Evolutionary conservation across 306 rosid genomes (phyloP), one percentile per base, ranked within the genome.

Genomic region (Begonia peltatifolia): DNA sequence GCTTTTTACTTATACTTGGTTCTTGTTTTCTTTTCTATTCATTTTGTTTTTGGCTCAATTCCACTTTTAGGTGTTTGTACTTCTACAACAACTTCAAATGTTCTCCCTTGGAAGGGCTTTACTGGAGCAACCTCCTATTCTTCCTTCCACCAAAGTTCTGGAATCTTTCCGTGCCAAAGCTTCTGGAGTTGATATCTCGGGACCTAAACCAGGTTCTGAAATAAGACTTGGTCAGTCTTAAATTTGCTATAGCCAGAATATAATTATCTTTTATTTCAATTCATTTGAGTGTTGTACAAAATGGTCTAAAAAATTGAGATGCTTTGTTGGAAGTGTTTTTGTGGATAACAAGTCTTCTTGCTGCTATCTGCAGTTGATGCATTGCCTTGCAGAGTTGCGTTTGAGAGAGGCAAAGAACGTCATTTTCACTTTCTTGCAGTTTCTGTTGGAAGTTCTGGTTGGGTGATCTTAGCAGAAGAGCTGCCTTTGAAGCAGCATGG

Each of bases 391-490:
- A 79, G 92, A 75, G 83, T 90, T 67, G 83, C 95, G 11, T 90
- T 90, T 44, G 95, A 83, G 82, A 78, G 84, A 68, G 95, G 97
- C 48, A 90, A 74, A 68, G 95, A 85, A 47, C 80, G 80, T 14
- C 84, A 78, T 53, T 71, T 90, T 63, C 71, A 23, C 74, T 78
- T 90, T 58, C 70, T 80, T 65, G 85, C 95, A 52, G 48, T 77
- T 62, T 76, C 94, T 44, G 57, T 47, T 50, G 94, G 95, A 73
- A 65, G 71, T 58, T 78, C 82, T 25, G 97, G 97, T 42, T 85
- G 95, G 94, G 70, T 78, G 41, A 62, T 75, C 61, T 83, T 90
- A 60, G 94, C 95, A 12, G 97, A 90, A 63, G 87, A 76, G 52
- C 69, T 73, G 60, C 94, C 95, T 20, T 63, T 68, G 54, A 87